Evolutionary conservation across 176 grass and related monocot genomes (phyloP), one percentile per base, ranked within the genome.

Genomic region (Tuctoria greenei): DNA sequence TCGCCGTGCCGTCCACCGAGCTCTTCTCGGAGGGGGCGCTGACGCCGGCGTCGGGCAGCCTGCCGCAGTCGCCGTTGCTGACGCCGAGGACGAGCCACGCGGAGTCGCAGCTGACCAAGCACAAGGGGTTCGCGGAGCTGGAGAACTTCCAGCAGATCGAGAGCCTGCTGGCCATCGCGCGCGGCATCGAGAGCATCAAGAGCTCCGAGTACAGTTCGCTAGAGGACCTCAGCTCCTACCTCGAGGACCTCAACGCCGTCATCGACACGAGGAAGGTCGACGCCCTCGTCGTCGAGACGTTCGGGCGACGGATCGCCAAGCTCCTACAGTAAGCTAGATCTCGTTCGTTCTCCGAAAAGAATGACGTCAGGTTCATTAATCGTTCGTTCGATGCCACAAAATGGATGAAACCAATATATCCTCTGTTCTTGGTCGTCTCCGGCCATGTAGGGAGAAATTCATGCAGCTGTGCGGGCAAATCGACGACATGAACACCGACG

Each of bases 251-350:
- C 64, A 99, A 90, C 87, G 89, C 91, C 63, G 91, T 95, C 56
- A 86, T 95, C 72, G 89, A 99, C 85, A 99, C 89, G 3, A 76
- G 95, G 72, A 95, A 86, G 40, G 89, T 99, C 39, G 95, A 99
- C 69, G 91, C 89, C 8, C 91, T 99, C 84, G 91, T 92, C 54
- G 91, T 99, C 57, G 95, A 95, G 79, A 99, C 95, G 31, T 99
- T 99, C 89, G 95, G 95, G 7, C 88, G 81, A 62, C 58, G 87
- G 18, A 95, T 99, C 67, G 89, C 82, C 16, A 99, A 95, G 84
- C 87, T 99, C 5, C 67, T 95, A 4, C 89, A 95, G 93, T 97
- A 85, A 91, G 86, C 18, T 0, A 9, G 5, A 0, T 14, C 4
- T 7, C 18, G 3, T 31, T 35, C 16, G 14, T 12, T n/a, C n/a